Evolutionary conservation across 495 filamentous ascomycete species (phyloP), one percentile per base, ranked within the genome.

Genomic region (Talaromyces trachyspermus): DNA sequence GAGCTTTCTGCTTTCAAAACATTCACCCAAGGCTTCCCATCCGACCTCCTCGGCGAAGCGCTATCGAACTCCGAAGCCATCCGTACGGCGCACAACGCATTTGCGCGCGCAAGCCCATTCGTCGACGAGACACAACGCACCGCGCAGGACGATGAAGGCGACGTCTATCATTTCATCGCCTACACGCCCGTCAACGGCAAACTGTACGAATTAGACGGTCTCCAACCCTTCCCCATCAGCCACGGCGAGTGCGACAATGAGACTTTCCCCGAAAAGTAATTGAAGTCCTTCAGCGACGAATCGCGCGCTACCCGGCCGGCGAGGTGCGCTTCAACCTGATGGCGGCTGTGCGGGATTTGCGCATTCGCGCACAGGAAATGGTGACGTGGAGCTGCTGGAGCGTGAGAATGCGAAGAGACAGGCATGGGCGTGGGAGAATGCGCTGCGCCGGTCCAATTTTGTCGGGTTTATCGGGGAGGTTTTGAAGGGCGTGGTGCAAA

Each of bases 91-190:
- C 92, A 99, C 70, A 99, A 99, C 60, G 84, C 83, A 26, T 97
- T 99, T 64, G 86, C 92, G 14, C 76, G 81, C 48, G 83, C 83
- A 18, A 88, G 81, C 18, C 94, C 94, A 9, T 98, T 98, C 60
- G 81, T 86, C 10, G 89, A 96, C 61, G 91, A 96, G 70, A 87
- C 84, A 49, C 75, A 78, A 46, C 80, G 83, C 1, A 62, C 71
- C 3, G 76, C 71, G 18, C 65, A 71, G 9, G 72, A 78, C 5
- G 72, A 77, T 44, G 76, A 74, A 32, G 61, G 74, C 2, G 92
- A 99, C 56, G 86, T 91, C 14, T 99, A 92, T 65, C 94, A 99
- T 64, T 99, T 99, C 68, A 87, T 97, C 57, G 92, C 91, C 15
- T 99, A 99, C 63, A 91, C 87, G 37, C 74, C 84, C 24, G 73